These are phyloP conservation scores for Penicillium steckii DNA, from an alignment of 495 filamentous ascomycete genomes.

Conservation along the genomic window DNA sequence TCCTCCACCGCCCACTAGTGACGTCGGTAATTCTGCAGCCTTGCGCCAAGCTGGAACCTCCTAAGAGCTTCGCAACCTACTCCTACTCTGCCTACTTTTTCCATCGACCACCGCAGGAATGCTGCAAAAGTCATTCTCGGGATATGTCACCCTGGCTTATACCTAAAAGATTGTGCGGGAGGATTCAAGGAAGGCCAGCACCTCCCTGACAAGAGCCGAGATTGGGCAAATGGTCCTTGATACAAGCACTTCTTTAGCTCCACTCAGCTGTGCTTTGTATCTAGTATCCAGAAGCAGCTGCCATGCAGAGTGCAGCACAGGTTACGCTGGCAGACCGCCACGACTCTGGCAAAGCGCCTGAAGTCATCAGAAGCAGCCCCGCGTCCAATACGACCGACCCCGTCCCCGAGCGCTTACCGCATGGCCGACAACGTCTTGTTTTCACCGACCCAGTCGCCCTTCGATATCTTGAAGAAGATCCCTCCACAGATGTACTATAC, in stretches of 20 bases:
- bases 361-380: constrained; percentile 25
- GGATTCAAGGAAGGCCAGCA: constrained; percentile 28
- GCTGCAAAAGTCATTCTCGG: constrained; percentile 9
- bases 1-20: constrained; percentile 20
- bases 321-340: constrained; percentile 18
- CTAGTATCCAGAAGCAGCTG: constrained; percentile 2
- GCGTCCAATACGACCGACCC: constrained; percentile 15
- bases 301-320: constrained; percentile 26
- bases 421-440: constrained; percentile 55
- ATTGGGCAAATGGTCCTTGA: constrained; percentile 1
- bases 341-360: constrained; percentile 23
- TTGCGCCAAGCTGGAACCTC: not conserved
- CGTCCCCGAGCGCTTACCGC: constrained; percentile 17
- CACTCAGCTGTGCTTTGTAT: constrained; percentile 5
- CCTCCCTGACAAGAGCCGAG: constrained; percentile 24
- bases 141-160: constrained; percentile 27
- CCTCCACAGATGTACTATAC: constrained; percentile 71
- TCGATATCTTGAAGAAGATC: constrained; percentile 86
- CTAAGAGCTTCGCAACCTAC: not conserved
- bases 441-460: constrained; percentile 75
- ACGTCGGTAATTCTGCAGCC: constrained; percentile 24
- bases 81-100: not conserved
- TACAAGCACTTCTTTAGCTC: not conserved
- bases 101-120: not conserved
- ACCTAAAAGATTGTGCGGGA: constrained; percentile 21